These are phyloP conservation scores for Abrus pulchellus DNA, from an alignment of 306 rosid species.

Conservation along the genomic window DNA sequence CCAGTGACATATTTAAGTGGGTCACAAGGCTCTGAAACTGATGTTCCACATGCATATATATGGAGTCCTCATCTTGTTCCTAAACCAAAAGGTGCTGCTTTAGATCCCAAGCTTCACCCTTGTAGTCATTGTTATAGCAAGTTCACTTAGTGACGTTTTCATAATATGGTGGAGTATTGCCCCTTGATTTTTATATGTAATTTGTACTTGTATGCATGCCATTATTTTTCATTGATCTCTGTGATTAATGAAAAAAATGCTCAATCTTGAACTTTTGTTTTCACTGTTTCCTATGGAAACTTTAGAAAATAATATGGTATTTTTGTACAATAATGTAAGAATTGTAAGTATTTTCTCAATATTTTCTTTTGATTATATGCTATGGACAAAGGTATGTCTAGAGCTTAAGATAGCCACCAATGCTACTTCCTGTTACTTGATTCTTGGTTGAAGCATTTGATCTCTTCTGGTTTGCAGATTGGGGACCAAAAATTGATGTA, in stretches of 20 bases:
- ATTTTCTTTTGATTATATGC: neutral
- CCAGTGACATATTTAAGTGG: slow-evolving; percentile 99
- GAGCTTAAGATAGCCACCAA: slow-evolving; percentile 26
- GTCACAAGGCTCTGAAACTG: slow-evolving; percentile 90
- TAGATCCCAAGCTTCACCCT: slow-evolving; percentile 37
- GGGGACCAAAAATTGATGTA: slow-evolving; percentile 96
- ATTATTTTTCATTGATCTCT: slow-evolving; percentile 21
- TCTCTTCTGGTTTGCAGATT: slow-evolving; percentile 72
- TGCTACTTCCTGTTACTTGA: slow-evolving; percentile 16
- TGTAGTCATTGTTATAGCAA: slow-evolving; percentile 24
- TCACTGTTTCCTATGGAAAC: too few relatives aligned
- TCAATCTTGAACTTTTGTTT: too few relatives aligned
- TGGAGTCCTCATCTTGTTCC: slow-evolving; percentile 99
- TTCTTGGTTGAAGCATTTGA: slow-evolving; percentile 26
- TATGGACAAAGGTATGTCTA: neutral
- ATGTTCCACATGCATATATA: slow-evolving; percentile 95
- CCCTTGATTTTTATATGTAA: slow-evolving; percentile 19
- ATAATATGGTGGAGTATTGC: neutral
- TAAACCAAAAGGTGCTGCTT: slow-evolving; percentile 89
- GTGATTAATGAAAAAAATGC: slow-evolving; percentile 24
- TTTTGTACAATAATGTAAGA: too few relatives aligned
- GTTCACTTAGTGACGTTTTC: slow-evolving; percentile 31
- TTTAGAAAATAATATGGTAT: too few relatives aligned
- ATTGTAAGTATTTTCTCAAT: neutral
- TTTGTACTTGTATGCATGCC: slow-evolving; percentile 17